phyloP scores from a whole-genome alignment of 495 filamentous ascomycete genomes.

The Podospora anserina region DNA sequence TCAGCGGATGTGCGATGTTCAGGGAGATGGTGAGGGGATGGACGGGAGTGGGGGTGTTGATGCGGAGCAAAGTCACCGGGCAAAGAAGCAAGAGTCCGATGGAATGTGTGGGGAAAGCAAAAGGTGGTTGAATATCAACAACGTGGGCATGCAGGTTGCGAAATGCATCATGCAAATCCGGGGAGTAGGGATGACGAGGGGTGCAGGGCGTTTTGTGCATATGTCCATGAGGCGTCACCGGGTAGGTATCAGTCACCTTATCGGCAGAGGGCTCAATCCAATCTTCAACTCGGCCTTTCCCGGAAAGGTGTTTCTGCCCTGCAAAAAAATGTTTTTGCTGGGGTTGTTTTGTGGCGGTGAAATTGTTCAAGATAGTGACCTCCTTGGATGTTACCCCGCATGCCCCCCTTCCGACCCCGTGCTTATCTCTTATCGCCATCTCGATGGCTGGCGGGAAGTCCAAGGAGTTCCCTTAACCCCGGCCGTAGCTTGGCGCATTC shows the following conservation, averaged over 20 bases:
- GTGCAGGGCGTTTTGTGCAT: constrained; percentile 1
- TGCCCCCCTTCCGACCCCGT: no score
- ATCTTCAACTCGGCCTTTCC: no score
- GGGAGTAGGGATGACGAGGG: background rate
- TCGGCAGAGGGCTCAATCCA: no score
- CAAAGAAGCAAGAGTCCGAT: background rate
- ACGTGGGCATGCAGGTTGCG: background rate
- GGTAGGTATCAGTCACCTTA: background rate
- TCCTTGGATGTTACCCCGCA: no score
- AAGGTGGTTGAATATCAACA: background rate
- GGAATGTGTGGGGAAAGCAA: no score
- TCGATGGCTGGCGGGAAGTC: no score
- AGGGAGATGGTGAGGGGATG: background rate
- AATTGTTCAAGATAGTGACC: no score
- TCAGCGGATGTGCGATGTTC: background rate
- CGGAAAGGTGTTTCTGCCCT: no score
- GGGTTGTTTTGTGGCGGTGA: no score
- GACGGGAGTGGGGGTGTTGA: background rate
- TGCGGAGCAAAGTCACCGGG: background rate
- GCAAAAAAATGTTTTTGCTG: no score
- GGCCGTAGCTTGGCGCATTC: background rate
- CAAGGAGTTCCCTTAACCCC: background rate
- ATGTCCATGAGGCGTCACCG: background rate
- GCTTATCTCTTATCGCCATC: no score
- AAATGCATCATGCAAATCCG: constrained; percentile 4